Conservation (phyloP, 345 rosid species). For the Acer saccharum region DNA sequence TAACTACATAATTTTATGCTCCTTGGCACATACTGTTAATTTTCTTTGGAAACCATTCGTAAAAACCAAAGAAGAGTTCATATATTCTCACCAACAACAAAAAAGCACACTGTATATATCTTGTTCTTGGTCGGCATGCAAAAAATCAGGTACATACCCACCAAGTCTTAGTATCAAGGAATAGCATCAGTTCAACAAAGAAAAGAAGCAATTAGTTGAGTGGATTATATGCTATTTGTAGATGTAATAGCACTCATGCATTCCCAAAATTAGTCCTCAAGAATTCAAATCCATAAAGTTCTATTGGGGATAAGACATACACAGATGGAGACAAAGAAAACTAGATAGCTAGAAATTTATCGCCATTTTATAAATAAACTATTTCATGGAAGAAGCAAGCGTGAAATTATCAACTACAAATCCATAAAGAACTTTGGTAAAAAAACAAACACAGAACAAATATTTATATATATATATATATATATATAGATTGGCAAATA, state of each 20-base stretch:
- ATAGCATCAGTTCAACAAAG: background rate
- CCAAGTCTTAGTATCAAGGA: background rate
- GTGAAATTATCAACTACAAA: background rate
- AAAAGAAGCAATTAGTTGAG: too few relatives aligned
- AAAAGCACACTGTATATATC: background rate
- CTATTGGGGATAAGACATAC: background rate
- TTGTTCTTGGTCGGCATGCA: background rate
- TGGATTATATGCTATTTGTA: background rate
- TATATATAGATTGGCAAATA: background rate
- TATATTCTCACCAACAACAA: background rate
- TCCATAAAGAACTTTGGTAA: background rate
- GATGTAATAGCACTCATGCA: background rate
- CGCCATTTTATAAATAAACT: background rate
- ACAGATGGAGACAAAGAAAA: background rate
- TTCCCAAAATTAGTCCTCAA: background rate
- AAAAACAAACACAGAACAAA: background rate
- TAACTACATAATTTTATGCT: background rate
- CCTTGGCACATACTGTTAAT: background rate
- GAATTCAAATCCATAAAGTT: background rate
- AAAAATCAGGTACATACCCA: background rate
- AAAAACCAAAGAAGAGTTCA: background rate
- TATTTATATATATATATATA: background rate
- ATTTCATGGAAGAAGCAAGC: background rate
- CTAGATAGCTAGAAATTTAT: background rate
- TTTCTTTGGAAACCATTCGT: background rate